These are phyloP conservation scores for Trichoderma guizhouense DNA, from an alignment of 2,329 filamentous ascomycete species.

Conservation along the genomic window DNA sequence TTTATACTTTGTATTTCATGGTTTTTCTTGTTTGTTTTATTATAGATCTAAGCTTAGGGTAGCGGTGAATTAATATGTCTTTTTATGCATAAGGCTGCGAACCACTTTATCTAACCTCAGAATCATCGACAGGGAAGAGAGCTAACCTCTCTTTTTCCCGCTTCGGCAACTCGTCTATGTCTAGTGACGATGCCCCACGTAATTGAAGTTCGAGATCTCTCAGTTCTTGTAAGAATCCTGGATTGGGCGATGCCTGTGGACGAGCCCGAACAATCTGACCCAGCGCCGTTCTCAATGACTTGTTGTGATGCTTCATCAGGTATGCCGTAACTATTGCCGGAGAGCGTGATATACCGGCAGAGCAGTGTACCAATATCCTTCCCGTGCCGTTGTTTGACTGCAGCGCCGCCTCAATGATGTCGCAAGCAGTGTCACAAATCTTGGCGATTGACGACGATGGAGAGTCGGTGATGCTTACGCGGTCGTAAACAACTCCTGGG, in stretches of 20 bases:
- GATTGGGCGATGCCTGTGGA: constrained; percentile 8
- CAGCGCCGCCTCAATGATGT: background rate
- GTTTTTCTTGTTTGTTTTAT: background rate
- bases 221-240: background rate
- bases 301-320: background rate
- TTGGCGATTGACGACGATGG: constrained; percentile 3
- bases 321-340: constrained; percentile 3
- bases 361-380: constrained; percentile 11
- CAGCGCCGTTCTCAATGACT: background rate
- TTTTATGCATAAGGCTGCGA: background rate
- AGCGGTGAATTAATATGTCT: background rate
- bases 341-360: constrained; percentile 14
- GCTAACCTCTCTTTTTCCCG: background rate
- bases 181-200: background rate
- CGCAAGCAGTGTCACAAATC: background rate
- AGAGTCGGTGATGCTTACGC: constrained; percentile 11
- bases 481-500: background rate
- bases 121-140: background rate
- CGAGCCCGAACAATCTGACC: constrained; percentile 8
- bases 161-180: background rate
- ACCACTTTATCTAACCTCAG: background rate
- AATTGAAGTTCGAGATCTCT: constrained; percentile 3
- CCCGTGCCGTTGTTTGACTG: background rate
- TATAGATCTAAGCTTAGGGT: background rate
- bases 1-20: background rate